phyloP scores from a whole-genome alignment of 257 asterid genomes.

The Rhazya stricta region DNA sequence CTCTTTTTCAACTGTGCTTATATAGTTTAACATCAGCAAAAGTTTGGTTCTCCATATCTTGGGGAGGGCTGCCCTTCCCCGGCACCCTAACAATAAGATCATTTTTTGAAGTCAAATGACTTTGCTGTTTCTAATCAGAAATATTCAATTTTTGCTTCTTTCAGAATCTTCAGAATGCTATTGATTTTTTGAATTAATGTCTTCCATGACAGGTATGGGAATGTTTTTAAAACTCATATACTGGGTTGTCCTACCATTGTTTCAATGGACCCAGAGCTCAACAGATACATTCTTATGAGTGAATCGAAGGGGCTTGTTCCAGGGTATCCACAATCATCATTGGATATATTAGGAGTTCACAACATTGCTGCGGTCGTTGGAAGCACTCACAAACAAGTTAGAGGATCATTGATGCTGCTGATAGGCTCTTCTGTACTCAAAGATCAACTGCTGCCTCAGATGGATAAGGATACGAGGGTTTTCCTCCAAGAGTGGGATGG shows the following conservation, averaged over 20 bases:
- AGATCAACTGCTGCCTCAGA: conserved; percentile 64
- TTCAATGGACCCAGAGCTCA: conserved; percentile 85
- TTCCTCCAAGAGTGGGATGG: conserved; percentile 62
- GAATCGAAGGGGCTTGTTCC: conserved; percentile 90
- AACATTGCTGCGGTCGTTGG: conserved; percentile 85
- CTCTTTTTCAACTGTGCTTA: background rate
- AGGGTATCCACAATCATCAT: conserved; percentile 82
- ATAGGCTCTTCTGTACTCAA: conserved; percentile 72
- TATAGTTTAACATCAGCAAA: too few species aligned
- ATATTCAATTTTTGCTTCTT: background rate
- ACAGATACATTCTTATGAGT: conserved; percentile 62
- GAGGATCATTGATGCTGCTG: conserved; percentile 78
- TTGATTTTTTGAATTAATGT: background rate
- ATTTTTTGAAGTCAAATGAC: background rate
- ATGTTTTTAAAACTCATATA: conserved; percentile 73
- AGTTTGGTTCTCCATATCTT: background rate
- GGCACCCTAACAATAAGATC: background rate
- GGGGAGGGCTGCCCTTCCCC: background rate
- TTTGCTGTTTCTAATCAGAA: background rate
- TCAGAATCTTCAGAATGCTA: background rate
- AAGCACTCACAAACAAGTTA: conserved; percentile 66
- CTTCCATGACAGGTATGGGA: conserved; percentile 52
- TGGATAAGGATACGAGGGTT: conserved; percentile 64
- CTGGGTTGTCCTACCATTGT: conserved; percentile 83
- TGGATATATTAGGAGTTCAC: conserved; percentile 72